Percentiles rank a stretch among this genome's conserved stretches.
Conservation (phyloP, 495 filamentous ascomycete genomes). For the Hypomontagnella monticulosa region DNA sequence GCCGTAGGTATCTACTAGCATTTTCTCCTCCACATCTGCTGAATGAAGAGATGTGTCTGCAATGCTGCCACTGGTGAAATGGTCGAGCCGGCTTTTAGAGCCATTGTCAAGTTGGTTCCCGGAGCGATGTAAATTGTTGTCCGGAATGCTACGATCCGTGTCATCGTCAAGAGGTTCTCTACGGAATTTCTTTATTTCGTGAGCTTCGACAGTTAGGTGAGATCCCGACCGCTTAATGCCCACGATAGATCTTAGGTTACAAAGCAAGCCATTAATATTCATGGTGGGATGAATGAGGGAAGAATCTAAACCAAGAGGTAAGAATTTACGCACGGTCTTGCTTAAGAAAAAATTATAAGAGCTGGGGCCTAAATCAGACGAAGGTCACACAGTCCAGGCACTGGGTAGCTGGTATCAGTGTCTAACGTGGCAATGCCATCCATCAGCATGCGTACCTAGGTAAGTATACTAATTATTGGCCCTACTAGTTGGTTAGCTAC, state of each 20-base stretch:
- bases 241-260: neutral
- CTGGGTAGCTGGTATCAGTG: too few species aligned
- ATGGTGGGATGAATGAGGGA: neutral
- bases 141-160: neutral
- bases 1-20: neutral
- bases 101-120: neutral
- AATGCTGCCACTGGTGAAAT: neutral
- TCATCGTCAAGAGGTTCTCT: neutral
- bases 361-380: too few species aligned
- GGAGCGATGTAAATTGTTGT: neutral
- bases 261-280: neutral
- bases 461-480: too few species aligned
- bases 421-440: too few species aligned
- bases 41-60: neutral
- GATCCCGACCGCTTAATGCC: neutral
- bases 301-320: neutral
- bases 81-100: neutral
- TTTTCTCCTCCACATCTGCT: neutral
- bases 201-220: neutral
- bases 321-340: constrained; percentile 44
- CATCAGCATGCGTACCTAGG: too few species aligned
- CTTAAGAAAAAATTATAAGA: too few species aligned
- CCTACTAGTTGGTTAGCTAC: too few species aligned
- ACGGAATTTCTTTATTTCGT: neutral
- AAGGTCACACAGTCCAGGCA: too few species aligned